Percentiles rank a stretch among this genome's conserved stretches.
phyloP scores from a whole-genome alignment of 495 filamentous ascomycete genomes.

The Xylaria castorea region DNA sequence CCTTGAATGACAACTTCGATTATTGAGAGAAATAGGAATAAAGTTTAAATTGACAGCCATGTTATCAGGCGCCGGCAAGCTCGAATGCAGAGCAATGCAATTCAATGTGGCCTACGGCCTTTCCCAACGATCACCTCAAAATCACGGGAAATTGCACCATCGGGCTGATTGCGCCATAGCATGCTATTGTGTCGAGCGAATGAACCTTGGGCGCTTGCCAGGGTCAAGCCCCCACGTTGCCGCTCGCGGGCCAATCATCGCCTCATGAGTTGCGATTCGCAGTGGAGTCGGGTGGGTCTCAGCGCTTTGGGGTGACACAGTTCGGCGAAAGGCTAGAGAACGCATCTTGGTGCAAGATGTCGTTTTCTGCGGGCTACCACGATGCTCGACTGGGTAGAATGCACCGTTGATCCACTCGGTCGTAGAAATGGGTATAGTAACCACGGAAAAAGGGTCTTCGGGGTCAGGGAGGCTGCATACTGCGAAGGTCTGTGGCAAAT shows the following conservation, averaged over 20 bases:
- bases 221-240: constrained; percentile 1
- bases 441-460: constrained; percentile 4
- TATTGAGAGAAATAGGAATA: constrained; percentile 9
- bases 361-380: constrained; percentile 18
- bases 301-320: not conserved
- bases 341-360: constrained; percentile 19
- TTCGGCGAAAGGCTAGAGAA: constrained; percentile 1
- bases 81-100: constrained; percentile 22
- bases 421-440: constrained; percentile 3
- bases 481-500: constrained; percentile 21
- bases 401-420: constrained; percentile 27
- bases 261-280: not conserved
- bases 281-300: constrained; percentile 2
- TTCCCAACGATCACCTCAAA: constrained; percentile 41
- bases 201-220: constrained; percentile 21
- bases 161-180: constrained; percentile 44
- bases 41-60: constrained; percentile 21
- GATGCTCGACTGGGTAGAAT: constrained; percentile 6
- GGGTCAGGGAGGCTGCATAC: not conserved
- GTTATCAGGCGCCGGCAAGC: constrained; percentile 17
- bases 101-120: constrained; percentile 24
- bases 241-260: constrained; percentile 5
- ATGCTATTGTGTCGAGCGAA: constrained; percentile 38
- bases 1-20: constrained; percentile 40
- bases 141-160: constrained; percentile 48